These are phyloP conservation scores for Westerdykella ornata DNA, from an alignment of 2,329 filamentous ascomycete species.

Conservation along the genomic window DNA sequence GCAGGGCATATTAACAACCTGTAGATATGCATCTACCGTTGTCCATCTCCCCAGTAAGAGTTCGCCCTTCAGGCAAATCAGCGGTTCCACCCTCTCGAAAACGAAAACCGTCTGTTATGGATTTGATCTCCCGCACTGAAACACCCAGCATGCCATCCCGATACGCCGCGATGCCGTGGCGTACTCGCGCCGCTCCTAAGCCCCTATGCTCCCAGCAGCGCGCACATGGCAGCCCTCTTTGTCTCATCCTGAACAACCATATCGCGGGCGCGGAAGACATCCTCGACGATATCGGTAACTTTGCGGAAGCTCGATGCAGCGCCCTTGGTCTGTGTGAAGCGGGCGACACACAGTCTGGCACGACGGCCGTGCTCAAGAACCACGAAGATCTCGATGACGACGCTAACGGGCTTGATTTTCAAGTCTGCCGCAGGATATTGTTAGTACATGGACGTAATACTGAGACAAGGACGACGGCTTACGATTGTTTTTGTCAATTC, in stretches of 20 bases:
- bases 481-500: slow-evolving; percentile 73
- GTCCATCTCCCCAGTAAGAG: too few relatives aligned
- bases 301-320: slow-evolving; percentile 83
- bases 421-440: slow-evolving; percentile 51
- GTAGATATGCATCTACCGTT: too few relatives aligned
- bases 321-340: slow-evolving; percentile 85
- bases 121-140: too few relatives aligned
- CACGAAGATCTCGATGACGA: slow-evolving; percentile 81
- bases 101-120: too few relatives aligned
- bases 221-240: slow-evolving; percentile 41
- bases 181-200: neutral
- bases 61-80: too few relatives aligned
- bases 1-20: too few relatives aligned
- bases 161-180: too few relatives aligned
- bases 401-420: slow-evolving; percentile 77
- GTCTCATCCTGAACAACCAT: slow-evolving; percentile 58
- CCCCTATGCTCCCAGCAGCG: slow-evolving; percentile 29
- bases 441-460: slow-evolving; percentile 5
- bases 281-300: slow-evolving; percentile 69
- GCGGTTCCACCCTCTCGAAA: too few relatives aligned
- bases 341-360: slow-evolving; percentile 69
- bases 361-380: slow-evolving; percentile 78
- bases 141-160: too few relatives aligned
- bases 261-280: slow-evolving; percentile 58
- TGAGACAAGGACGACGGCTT: slow-evolving; percentile 37